A percentile compares a stretch with the other conserved stretches of the same genome.
phyloP scores from a whole-genome alignment of 345 rosid species.

The Murraya paniculata region DNA sequence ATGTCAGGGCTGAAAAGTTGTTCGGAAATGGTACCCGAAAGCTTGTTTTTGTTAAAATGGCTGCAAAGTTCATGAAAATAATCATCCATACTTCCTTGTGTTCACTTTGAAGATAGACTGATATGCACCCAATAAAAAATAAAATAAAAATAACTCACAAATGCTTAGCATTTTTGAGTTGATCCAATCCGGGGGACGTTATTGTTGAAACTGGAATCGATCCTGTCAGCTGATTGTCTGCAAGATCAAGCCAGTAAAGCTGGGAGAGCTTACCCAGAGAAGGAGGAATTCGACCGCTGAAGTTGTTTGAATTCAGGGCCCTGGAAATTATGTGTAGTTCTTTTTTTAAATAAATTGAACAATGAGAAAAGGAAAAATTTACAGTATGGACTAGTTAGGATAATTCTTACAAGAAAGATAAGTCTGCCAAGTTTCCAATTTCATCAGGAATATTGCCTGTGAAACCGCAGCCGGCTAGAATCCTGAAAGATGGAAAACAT shows the following conservation, averaged over 20 bases:
- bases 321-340: slow-evolving; percentile 31
- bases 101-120: not conserved
- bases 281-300: slow-evolving; percentile 73
- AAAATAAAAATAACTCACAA: slow-evolving; percentile 51
- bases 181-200: slow-evolving; percentile 68
- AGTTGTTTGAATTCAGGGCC: slow-evolving; percentile 94
- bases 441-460: slow-evolving; percentile 79
- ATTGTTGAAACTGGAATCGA: slow-evolving; percentile 62
- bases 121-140: not conserved
- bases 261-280: slow-evolving; percentile 77
- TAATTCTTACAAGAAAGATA: slow-evolving; percentile 80
- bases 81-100: not conserved
- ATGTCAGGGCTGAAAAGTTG: slow-evolving; percentile 65
- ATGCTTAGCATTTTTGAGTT: slow-evolving; percentile 72
- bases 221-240: slow-evolving; percentile 85
- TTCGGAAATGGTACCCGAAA: slow-evolving; percentile 72
- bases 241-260: slow-evolving; percentile 82
- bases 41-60: slow-evolving; percentile 93
- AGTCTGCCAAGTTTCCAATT: slow-evolving; percentile 68
- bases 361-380: not conserved
- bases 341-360: slow-evolving; percentile 8
- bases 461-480: slow-evolving; percentile 86
- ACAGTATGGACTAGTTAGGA: not conserved
- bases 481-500: slow-evolving; percentile 43
- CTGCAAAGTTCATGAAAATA: slow-evolving; percentile 41